Evolutionary conservation across 1,139 yeast genomes (phyloP), one percentile per base, ranked within the genome.

Genomic region (Pichia sp.): DNA sequence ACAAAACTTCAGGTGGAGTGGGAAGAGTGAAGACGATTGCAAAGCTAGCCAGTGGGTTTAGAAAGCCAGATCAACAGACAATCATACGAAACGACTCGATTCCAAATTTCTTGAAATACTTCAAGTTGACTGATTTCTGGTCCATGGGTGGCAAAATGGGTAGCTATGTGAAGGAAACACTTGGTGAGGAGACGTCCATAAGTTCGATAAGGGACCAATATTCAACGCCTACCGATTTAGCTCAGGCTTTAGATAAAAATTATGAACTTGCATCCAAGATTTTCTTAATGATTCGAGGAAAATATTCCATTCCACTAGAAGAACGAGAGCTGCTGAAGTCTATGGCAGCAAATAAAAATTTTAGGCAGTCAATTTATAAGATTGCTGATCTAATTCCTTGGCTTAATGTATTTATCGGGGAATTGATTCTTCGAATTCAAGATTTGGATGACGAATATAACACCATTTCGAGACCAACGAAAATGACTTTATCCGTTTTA

Each of bases 111-210:
- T 68, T 92, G 14, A 73, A 73, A 43, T 74, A 77, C 49, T 85
- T 87, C 65, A 82, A 83, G 56, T 67, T 93, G 24, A 79, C 80
- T 1, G 96, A 92, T 63, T 79, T 92, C 56, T 86, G 96, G 76
- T 92, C 96, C 0, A 74, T 92, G 76, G 99, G 99, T 4, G 99
- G 99, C 2, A 89, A 88, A 63, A 73, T 79, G 6, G 99, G 99
- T 0, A 84, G 84, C 9, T 72, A 73, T n/a, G 73, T 91, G 0
- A 62, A 77, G 29, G 68, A 71, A 17, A 68, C 73, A 36, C 71
- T 84, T 34, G 72, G 74, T 5, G 54, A 52, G 38, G 61, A 55
- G 4, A 53, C 46, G 16, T 61, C 58, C 29, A 63, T 62, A 2
- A 77, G 82, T 2, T 77, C 66, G 56, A 75, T 86, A 2, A 68